Conservation (phyloP, 306 rosid genomes). For the Castanea crenata region DNA sequence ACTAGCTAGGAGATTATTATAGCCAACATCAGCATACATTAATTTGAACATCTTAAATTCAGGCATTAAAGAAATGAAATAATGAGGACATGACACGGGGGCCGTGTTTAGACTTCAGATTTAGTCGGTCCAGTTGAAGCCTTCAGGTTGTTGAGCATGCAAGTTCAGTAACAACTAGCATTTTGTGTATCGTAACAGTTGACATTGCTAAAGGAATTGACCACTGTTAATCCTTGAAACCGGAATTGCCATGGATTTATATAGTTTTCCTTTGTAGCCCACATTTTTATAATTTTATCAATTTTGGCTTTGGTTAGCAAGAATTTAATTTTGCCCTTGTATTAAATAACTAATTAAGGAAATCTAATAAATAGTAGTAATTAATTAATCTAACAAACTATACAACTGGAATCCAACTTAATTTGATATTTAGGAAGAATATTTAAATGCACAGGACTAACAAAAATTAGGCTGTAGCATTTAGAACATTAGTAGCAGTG, state of each 20-base stretch:
- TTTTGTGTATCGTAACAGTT: background rate
- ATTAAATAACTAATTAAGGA: background rate
- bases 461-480: background rate
- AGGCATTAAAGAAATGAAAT: background rate
- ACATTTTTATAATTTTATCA: background rate
- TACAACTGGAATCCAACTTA: background rate
- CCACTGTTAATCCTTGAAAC: background rate
- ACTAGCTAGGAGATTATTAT: background rate
- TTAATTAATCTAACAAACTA: too few species aligned
- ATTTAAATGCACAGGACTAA: background rate
- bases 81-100: background rate
- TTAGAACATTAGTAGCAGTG: too few species aligned
- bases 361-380: background rate
- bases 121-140: background rate
- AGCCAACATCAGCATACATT: background rate
- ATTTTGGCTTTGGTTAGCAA: background rate
- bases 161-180: background rate
- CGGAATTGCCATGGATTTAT: background rate
- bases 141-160: background rate
- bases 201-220: background rate
- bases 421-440: background rate
- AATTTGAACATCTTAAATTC: background rate
- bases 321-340: background rate
- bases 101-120: background rate
- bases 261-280: background rate